phyloP scores from a whole-genome alignment of 1,284 basidiomycete species.

The Cutaneotrichosporon mucoides region DNA sequence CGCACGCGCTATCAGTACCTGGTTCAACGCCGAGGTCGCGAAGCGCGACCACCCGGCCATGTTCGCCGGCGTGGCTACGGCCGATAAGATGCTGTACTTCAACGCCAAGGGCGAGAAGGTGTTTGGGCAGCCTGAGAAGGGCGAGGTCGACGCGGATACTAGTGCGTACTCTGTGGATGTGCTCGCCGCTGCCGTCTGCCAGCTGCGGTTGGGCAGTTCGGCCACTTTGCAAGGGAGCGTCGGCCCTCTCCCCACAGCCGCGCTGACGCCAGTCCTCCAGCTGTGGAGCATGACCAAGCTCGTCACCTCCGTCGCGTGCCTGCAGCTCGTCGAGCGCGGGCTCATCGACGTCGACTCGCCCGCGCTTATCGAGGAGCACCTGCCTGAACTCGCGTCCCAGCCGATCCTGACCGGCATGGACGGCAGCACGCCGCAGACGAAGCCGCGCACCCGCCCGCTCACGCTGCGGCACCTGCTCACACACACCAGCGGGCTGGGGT shows the following conservation, averaged over 20 bases:
- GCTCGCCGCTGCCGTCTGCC: too few relatives aligned
- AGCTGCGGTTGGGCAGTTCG: too few relatives aligned
- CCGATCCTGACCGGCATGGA: conserved; percentile 16
- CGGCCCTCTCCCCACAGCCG: too few relatives aligned
- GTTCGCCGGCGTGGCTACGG: conserved; percentile 30
- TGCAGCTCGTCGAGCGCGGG: conserved; percentile 41
- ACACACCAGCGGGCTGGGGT: conserved; percentile 25
- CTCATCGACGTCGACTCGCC: conserved; percentile 32
- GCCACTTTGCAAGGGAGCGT: too few relatives aligned
- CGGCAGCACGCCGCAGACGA: conserved; percentile 24
- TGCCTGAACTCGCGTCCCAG: conserved; percentile 31
- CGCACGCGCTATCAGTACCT: conserved; percentile 18
- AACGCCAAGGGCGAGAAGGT: conserved; percentile 26
- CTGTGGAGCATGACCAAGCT: conserved; percentile 38
- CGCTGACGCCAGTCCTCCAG: conserved; percentile 20
- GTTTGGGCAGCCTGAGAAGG: conserved; percentile 25
- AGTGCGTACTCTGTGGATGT: conserved; percentile 20
- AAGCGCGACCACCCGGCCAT: conserved; percentile 24
- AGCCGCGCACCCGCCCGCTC: conserved; percentile 24
- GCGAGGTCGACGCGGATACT: conserved; percentile 29
- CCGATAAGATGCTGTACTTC: conserved; percentile 29
- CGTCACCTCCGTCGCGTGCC: conserved; percentile 29
- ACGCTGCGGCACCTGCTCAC: conserved; percentile 38
- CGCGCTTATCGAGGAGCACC: conserved; percentile 18
- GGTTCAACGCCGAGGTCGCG: conserved; percentile 20